Percentiles rank a stretch among this genome's conserved stretches.
Conservation (phyloP, 495 filamentous ascomycete genomes). For the Podospora comata region DNA sequence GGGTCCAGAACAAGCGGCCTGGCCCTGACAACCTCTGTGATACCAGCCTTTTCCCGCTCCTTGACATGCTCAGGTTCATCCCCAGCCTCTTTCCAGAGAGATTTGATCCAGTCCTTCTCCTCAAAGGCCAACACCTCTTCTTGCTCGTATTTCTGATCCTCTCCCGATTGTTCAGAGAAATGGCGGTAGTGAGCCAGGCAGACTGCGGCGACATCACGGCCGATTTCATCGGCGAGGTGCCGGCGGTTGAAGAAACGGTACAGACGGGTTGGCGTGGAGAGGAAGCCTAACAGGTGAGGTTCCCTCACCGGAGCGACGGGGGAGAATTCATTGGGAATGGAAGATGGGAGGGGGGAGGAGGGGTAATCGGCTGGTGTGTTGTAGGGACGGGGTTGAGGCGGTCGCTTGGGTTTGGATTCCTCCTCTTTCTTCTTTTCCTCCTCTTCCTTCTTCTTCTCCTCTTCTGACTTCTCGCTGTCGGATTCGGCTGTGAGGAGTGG, state of each 20-base stretch:
- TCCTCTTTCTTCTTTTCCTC: conserved; percentile 40
- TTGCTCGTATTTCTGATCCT: conserved; percentile 59
- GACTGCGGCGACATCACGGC: conserved; percentile 81
- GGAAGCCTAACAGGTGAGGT: conserved; percentile 90
- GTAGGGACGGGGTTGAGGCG: conserved; percentile 57
- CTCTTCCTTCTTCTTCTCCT: conserved; percentile 21
- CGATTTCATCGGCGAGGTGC: conserved; percentile 77
- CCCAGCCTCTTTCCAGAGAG: conserved; percentile 56
- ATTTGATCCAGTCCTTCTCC: conserved; percentile 86
- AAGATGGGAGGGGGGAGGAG: conserved; percentile 54
- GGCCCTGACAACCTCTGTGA: conserved; percentile 66
- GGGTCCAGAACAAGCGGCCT: conserved; percentile 74
- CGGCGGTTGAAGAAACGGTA: conserved; percentile 89
- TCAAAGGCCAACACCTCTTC: conserved; percentile 67
- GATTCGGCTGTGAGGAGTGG: conserved; percentile 26
- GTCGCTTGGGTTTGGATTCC: conserved; percentile 46
- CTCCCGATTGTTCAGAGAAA: conserved; percentile 30
- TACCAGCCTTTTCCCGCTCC: conserved; percentile 45
- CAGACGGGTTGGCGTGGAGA: conserved; percentile 81
- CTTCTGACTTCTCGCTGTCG: conserved; percentile 37
- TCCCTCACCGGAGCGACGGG: conserved; percentile 71
- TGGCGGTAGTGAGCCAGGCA: conserved; percentile 64
- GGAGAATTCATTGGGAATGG: conserved; percentile 57
- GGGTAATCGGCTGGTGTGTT: conserved; percentile 69
- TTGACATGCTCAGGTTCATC: conserved; percentile 54